phyloP scores from a whole-genome alignment of 2,329 filamentous ascomycete species.

The Purpureocillium lavendulum region DNA sequence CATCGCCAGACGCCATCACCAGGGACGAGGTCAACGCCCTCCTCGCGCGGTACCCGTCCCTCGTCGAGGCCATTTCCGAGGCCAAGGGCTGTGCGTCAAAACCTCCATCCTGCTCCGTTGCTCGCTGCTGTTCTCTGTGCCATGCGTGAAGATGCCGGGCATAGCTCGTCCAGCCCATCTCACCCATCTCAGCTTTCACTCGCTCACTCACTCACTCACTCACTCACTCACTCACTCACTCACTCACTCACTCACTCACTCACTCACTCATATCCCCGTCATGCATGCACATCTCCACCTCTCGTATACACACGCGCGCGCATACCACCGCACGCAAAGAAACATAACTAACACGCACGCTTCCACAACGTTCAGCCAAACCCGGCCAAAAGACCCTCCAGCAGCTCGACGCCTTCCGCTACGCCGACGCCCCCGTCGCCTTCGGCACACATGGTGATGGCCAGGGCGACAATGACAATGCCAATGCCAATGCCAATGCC shows the following conservation, averaged over 20 bases:
- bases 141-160: too few relatives aligned
- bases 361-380: constrained; percentile 29
- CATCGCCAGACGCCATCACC: constrained; percentile 14
- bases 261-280: not conserved
- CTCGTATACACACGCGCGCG: too few relatives aligned
- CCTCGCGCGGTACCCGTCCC: constrained; percentile 27
- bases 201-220: not conserved
- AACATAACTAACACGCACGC: too few relatives aligned
- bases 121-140: not conserved
- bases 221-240: not conserved
- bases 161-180: too few relatives aligned
- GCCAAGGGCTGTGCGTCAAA: constrained; percentile 33
- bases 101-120: constrained; percentile 1
- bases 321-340: too few relatives aligned
- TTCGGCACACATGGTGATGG: constrained; percentile 30
- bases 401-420: constrained; percentile 54
- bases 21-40: constrained; percentile 24
- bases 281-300: too few relatives aligned
- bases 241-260: not conserved
- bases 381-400: constrained; percentile 40
- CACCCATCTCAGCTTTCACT: too few relatives aligned
- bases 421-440: constrained; percentile 38
- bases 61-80: constrained; percentile 34
- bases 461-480: too few relatives aligned
- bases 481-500: too few relatives aligned